These are phyloP conservation scores for Strigomonas culicis DNA, from an alignment of 208 protist genomes.

Conservation along the genomic window DNA sequence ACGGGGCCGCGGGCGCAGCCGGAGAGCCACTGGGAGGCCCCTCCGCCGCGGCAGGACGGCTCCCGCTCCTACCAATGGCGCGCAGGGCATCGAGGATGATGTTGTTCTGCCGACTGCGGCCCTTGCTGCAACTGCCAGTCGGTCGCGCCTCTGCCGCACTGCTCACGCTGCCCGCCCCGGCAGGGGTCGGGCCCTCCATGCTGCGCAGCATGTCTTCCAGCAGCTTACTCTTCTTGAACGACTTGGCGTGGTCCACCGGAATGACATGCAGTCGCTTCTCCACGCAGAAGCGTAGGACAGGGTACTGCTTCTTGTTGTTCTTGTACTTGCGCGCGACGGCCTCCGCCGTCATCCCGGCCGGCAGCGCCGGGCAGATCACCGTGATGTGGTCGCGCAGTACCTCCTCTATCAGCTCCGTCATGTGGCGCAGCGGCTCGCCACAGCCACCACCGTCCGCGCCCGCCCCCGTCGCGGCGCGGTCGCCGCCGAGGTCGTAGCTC, in stretches of 20 bases:
- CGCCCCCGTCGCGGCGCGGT: neutral
- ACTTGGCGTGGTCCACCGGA: slow-evolving; percentile 67
- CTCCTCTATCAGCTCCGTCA: neutral
- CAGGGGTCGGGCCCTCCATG: neutral
- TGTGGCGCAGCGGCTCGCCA: neutral
- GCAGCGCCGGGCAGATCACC: slow-evolving; percentile 73
- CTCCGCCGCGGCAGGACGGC: neutral
- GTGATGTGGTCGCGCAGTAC: slow-evolving; percentile 56
- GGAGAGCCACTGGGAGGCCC: neutral
- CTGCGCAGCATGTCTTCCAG: slow-evolving; percentile 46
- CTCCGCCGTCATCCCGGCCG: slow-evolving; percentile 31
- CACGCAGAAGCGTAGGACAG: slow-evolving; percentile 67
- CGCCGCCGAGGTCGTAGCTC: neutral
- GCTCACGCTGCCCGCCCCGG: too few species aligned
- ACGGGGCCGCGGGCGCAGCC: neutral
- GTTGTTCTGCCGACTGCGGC: too few species aligned
- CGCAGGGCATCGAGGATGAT: neutral
- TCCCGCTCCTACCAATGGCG: neutral
- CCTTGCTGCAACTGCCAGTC: too few species aligned
- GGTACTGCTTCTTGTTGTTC: slow-evolving; percentile 68
- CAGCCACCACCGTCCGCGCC: neutral
- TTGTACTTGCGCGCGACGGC: slow-evolving; percentile 32
- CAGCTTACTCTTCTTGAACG: slow-evolving; percentile 42
- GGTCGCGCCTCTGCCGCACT: too few species aligned
- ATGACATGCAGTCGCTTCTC: slow-evolving; percentile 55